Base-by-base conservation (phyloP, 1,139 yeast genomes). In the Nadsonia commutata region DNA sequence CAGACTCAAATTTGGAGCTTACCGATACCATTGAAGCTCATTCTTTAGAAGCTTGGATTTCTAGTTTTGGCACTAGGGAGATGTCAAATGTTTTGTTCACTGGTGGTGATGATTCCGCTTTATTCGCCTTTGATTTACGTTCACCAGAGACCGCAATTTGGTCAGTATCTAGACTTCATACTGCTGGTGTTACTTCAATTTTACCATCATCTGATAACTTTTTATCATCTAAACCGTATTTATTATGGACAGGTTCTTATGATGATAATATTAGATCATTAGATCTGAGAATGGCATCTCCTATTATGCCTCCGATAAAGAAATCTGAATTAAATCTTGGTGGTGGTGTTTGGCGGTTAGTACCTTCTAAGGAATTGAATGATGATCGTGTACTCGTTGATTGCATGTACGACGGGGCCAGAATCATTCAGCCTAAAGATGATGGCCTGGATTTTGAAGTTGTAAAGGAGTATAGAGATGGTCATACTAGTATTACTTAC, bases 361-460 rank as follows among this genome's bases (percentile, higher is more conserved):
- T 78, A 2, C 95, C 95, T 2, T 66, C 72, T 36, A 78, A 80
- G 0, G 45, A 49, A 1, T 51, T 51, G 2, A 55, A 56, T 11
- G 72, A 70, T 43, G 47, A 52, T 23, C 48, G 47, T 3, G 52
- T 88, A 1, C 64, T 88, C 43, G 77, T 78, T 0, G 88, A 97
- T 56, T 85, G 96, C 56, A 90, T 90, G 97, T 88, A 90, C 55
- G 90, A 85, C 53, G 98, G 98, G 13, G 95, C 95, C 1, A 68
- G 88, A 45, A 65, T 86, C 1, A 61, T 83, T 1, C 49, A 54
- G 17, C 55, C 66, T 2, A 48, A 48, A 9, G 58, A 58, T 27
- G 60, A 66, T 4, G 33, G 33, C n/a, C 40, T 44, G 2, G 41
- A 42, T 22, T 36, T 36, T 8, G 39, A 40, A 44, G 74, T 80